Evolutionary conservation across 306 rosid species (phyloP), one percentile per base, ranked within the genome.

Genomic region (Pyrus pyrifolia): DNA sequence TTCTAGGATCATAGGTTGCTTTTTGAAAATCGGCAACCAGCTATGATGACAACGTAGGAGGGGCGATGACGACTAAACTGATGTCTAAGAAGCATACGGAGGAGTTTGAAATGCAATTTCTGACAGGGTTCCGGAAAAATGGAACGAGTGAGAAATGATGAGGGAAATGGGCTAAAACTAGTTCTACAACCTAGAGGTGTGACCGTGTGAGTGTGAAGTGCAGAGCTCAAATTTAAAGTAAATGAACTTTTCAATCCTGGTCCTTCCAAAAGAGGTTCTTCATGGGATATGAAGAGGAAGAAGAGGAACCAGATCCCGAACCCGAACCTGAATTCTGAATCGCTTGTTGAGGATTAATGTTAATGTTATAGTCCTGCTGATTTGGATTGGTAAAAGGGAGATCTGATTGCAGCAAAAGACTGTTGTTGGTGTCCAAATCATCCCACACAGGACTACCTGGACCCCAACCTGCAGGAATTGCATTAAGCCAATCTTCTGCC

Each of bases 381-480:
- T 86, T 85, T 25, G 46, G 59, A 59, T 72, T 58, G 65, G 60
- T 35, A 76, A 88, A 86, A 13, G 86, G 88, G 73, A 78, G 61
- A 9, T 89, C 87, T 9, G 95, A 78, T 7, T 79, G 96, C 55
- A 88, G 64, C 14, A 91, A 76, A 45, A 93, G 81, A 71, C 85
- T 90, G 60, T 88, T 25, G 25, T 25, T 25, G 25, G 25, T 90
- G 74, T 93, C 97, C 63, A 90, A 85, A 85, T 95, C 97, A 76
- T 95, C 99, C 99, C 99, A 95, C 22, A 86, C 86, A 22, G 99
- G 97, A 71, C 99, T 92, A 14, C 91, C 97, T 2, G 99, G 98
- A 68, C 97, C 99, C 96, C 95, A 94, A 81, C 89, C 88, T 13
- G 90, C 90, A 13, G 98, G 93, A 88, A 94, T 89, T 40, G 90